These are phyloP conservation scores for Panellus pusillus DNA, from an alignment of 768 basidiomycete genomes.

Conservation along the genomic window DNA sequence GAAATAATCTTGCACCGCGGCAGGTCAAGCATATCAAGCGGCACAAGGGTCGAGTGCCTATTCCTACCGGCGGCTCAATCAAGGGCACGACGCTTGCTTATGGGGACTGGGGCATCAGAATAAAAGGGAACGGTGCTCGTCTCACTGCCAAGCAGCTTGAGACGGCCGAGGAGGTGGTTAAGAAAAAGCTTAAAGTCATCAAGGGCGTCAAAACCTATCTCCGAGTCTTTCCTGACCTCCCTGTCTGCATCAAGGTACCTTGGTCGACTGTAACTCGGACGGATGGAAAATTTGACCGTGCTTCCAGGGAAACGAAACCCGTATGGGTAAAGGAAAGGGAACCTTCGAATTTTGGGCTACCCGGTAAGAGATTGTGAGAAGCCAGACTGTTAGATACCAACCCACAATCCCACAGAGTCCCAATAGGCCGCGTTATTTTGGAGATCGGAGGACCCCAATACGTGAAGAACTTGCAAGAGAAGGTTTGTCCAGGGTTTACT, in stretches of 20 bases:
- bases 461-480: slow-evolving; percentile 92
- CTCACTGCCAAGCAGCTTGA: slow-evolving; percentile 89
- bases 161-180: slow-evolving; percentile 84
- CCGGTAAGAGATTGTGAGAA: slow-evolving; percentile 49
- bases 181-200: slow-evolving; percentile 84
- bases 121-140: slow-evolving; percentile 78
- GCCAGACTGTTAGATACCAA: background rate
- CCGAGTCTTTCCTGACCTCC: slow-evolving; percentile 94
- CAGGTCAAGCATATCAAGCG: slow-evolving; percentile 82
- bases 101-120: slow-evolving; percentile 90
- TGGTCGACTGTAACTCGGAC: background rate
- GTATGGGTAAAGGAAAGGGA: slow-evolving; percentile 99
- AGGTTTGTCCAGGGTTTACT: slow-evolving; percentile 47
- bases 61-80: slow-evolving; percentile 86
- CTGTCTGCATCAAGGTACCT: slow-evolving; percentile 92
- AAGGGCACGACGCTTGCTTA: slow-evolving; percentile 91
- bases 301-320: slow-evolving; percentile 88
- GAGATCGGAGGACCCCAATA: slow-evolving; percentile 91
- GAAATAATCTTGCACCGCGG: slow-evolving; percentile 76
- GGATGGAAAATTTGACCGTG: background rate
- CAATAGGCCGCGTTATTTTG: slow-evolving; percentile 87
- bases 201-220: slow-evolving; percentile 87
- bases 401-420: slow-evolving; percentile 52
- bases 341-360: slow-evolving; percentile 97
- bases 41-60: slow-evolving; percentile 86